Base-by-base conservation (phyloP, 768 basidiomycete genomes). In the Podaxis pistillaris region DNA sequence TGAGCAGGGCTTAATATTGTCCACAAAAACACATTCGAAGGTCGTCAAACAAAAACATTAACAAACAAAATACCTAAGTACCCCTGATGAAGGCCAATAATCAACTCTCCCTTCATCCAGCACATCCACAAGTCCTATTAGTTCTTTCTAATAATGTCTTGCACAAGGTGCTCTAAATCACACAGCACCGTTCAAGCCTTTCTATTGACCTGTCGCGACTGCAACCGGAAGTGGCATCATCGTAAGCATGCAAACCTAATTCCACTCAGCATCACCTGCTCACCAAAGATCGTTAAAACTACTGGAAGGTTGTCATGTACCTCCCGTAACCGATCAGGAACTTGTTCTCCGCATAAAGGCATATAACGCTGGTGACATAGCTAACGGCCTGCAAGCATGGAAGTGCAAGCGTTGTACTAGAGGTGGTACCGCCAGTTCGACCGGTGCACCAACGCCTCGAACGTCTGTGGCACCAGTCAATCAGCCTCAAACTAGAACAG, bases 161-260 rank as follows among this genome's bases (percentile, higher is more conserved):
- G 74, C 58, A 60, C 54, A 11, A 65, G 67, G 30, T 79, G 78
- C 64, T 56, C 62, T 7, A 62, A 63, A 52, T 51, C 68, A 0
- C 52, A 65, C 44, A 71, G 68, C n/a, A 64, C 57, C 17, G 70
- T 72, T 3, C 62, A 61, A 26, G 73, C 71, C 7, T 76, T 79
- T 57, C 68, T 79, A 6, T 67, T 80, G 33, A 66, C 66, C 7
- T 80, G 79, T 60, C 36, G 58, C 15, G 33, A 41, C 47, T 79
- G 79, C 56, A n/a, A 58, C 1, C 56, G 57, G 1, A 65, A 63
- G 22, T 79, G 73, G 71, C 79, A 80, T 58, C 79, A 80, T 58
- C 70, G 76, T 77, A 61, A 57, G 74, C 68, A 26, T 28, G 49
- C 9, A 28, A 24, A 12, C 24, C 49, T 22, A 13, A 26, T 28